These are phyloP conservation scores for Micromonas commoda DNA, from an alignment of 139 green algal species.

Conservation along the genomic window DNA sequence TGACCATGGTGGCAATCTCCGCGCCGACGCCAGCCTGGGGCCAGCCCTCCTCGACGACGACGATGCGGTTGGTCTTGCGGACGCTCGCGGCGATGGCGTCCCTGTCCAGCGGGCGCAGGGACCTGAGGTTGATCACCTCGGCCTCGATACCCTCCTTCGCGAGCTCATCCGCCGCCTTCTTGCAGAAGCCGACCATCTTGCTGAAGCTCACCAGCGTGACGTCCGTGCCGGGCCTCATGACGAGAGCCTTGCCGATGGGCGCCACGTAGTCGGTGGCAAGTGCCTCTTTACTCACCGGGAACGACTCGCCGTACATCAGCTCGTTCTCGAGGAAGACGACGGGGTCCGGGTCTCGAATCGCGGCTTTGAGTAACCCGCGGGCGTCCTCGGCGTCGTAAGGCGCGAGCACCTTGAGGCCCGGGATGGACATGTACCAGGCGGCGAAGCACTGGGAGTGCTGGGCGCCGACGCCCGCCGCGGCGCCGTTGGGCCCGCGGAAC, in stretches of 20 bases:
- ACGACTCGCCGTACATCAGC: slow-evolving; percentile 79
- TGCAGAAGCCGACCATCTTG: slow-evolving; percentile 81
- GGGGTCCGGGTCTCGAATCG: slow-evolving; percentile 93
- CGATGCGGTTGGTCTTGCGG: slow-evolving; percentile 80
- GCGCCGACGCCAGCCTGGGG: slow-evolving; percentile 79
- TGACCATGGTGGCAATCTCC: slow-evolving; percentile 59
- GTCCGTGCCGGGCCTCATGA: slow-evolving; percentile 69
- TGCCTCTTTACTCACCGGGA: slow-evolving; percentile 64
- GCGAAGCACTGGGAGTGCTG: slow-evolving; percentile 97
- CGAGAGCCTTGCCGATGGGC: slow-evolving; percentile 95
- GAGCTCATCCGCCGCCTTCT: slow-evolving; percentile 76
- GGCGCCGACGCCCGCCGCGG: slow-evolving; percentile 88
- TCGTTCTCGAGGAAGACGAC: slow-evolving; percentile 98
- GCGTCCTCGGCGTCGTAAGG: slow-evolving; percentile 92
- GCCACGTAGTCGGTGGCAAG: slow-evolving; percentile 85
- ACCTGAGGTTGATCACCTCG: slow-evolving; percentile 95
- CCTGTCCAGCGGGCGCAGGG: slow-evolving; percentile 87
- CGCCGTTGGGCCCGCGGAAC: slow-evolving; percentile 95
- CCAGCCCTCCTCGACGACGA: slow-evolving; percentile 96
- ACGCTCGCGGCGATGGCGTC: slow-evolving; percentile 74
- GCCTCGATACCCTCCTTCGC: slow-evolving; percentile 77
- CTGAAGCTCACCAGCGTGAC: slow-evolving; percentile 84
- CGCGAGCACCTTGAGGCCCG: slow-evolving; percentile 95
- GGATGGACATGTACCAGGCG: slow-evolving; percentile 87
- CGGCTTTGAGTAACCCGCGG: slow-evolving; percentile 87